Evolutionary conservation across 108 stramenopile genomes (phyloP).

Genomic region (Phaeodactylum tricornutum): DNA sequence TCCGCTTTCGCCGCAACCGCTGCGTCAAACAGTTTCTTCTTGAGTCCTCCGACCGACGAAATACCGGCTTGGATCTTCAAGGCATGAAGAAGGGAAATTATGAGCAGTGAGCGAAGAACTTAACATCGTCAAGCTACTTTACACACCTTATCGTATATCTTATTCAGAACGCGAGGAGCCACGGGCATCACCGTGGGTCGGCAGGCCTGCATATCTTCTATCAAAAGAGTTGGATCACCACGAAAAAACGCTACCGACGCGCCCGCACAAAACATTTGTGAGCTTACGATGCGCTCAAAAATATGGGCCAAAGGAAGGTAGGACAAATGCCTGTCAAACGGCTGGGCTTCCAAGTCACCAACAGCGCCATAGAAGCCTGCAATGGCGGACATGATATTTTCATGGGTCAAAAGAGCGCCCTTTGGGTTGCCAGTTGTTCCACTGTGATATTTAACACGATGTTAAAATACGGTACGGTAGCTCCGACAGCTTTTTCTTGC

Average conservation of each 20-base stretch:
- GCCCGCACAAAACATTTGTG: constrained; percentile 48
- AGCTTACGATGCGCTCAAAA: constrained; percentile 77
- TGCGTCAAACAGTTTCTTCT: constrained; percentile 80
- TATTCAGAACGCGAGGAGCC: constrained; percentile 92
- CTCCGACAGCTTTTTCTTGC: constrained; percentile 11
- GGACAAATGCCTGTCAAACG: constrained; percentile 81
- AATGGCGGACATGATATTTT: constrained; percentile 65
- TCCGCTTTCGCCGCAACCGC: constrained; percentile 83
- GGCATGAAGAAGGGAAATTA: not conserved
- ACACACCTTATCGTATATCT: constrained; percentile 74
- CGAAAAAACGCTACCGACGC: constrained; percentile 82
- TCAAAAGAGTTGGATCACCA: constrained; percentile 68
- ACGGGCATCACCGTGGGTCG: constrained; percentile 86
- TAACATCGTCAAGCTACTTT: not conserved
- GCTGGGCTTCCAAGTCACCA: constrained; percentile 7
- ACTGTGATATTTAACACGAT: constrained; percentile 36
- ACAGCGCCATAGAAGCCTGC: constrained; percentile 30
- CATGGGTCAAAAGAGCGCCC: constrained; percentile 87
- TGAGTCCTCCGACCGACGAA: constrained; percentile 75
- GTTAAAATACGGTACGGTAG: not conserved
- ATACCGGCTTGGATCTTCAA: constrained; percentile 79
- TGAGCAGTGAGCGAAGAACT: constrained; percentile 4
- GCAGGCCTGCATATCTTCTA: constrained; percentile 82
- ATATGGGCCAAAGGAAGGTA: constrained; percentile 96
- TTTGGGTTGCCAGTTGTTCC: constrained; percentile 48